phyloP scores from a whole-genome alignment of 768 basidiomycete species.

The Cubamyces sp. region DNA sequence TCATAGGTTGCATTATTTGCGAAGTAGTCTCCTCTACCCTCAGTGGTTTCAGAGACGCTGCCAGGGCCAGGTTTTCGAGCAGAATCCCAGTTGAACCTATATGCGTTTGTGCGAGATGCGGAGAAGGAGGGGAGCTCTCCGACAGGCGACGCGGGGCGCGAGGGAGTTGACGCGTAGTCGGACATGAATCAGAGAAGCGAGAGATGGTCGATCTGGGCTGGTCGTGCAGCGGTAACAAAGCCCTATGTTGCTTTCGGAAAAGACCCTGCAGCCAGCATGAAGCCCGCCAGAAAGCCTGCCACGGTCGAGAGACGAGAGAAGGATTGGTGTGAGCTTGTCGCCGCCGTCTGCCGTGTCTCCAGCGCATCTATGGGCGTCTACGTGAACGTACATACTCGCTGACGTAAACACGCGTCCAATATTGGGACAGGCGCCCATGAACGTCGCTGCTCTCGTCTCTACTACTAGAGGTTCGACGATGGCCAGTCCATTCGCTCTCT shows the following conservation, averaged over 20 bases:
- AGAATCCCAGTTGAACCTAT: constrained; percentile 79
- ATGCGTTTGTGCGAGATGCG: constrained; percentile 52
- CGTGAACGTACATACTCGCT: neutral
- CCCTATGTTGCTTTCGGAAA: neutral
- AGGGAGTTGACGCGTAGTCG: constrained; percentile 53
- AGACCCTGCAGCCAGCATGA: neutral
- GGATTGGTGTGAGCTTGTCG: neutral
- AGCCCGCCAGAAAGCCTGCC: neutral
- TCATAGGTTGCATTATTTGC: constrained; percentile 47
- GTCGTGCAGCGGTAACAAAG: neutral
- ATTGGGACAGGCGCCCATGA: neutral
- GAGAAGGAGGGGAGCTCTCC: constrained; percentile 47
- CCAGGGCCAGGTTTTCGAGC: constrained; percentile 59
- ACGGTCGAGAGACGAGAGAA: neutral
- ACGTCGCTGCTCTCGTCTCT: neutral
- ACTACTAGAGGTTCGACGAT: neutral
- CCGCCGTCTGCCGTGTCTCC: neutral
- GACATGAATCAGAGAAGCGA: constrained; percentile 36
- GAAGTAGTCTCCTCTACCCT: constrained; percentile 65
- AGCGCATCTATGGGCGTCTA: constrained; percentile 24
- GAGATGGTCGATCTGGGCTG: neutral
- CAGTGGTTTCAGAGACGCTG: constrained; percentile 75
- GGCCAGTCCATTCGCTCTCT: constrained; percentile 21
- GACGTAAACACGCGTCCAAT: neutral
- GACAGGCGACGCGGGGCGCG: constrained; percentile 61